Evolutionary conservation across 1,139 yeast genomes (phyloP).

Genomic region (Zygotorulaspora mrakii): DNA sequence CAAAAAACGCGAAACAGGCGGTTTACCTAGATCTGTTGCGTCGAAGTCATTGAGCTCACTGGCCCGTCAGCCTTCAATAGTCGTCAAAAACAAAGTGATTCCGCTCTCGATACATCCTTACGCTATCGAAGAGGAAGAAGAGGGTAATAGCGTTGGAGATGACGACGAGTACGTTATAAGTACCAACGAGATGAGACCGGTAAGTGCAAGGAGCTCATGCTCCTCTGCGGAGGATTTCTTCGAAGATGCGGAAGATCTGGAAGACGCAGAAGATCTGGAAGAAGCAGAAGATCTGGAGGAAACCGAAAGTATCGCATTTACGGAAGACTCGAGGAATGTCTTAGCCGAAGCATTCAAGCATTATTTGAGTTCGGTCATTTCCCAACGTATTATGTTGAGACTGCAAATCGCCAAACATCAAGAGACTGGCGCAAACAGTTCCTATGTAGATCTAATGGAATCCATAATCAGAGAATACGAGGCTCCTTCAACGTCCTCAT

Average conservation of each 20-base stretch:
- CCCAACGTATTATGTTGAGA: constrained; percentile 29
- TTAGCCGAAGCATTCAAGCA: constrained; percentile 19
- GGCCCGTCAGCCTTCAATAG: constrained; percentile 36
- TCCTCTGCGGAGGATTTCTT: constrained; percentile 6
- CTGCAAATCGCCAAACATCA: constrained; percentile 29
- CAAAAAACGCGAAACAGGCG: constrained; percentile 2
- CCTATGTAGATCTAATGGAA: constrained; percentile 23
- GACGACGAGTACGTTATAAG: constrained; percentile 12
- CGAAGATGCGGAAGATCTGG: constrained; percentile 4
- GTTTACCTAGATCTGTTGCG: constrained; percentile 30
- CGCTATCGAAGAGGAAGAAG: constrained; percentile 29
- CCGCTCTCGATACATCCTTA: constrained; percentile 32
- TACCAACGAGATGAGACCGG: constrained; percentile 12
- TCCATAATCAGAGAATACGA: constrained; percentile 24
- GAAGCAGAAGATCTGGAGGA: constrained; percentile 12
- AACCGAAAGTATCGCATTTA: constrained; percentile 10
- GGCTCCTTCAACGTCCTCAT: constrained; percentile 7
- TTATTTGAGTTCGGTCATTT: constrained; percentile 29
- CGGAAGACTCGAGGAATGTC: constrained; percentile 9
- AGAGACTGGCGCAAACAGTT: constrained; percentile 12
- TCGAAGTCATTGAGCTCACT: constrained; percentile 28
- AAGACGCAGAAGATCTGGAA: too few relatives aligned
- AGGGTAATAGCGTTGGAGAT: constrained; percentile 8
- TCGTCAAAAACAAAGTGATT: constrained; percentile 35
- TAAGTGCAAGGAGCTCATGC: constrained; percentile 10